Conservation (phyloP, 495 filamentous ascomycete species). For the Talaromyces thailandensis region DNA sequence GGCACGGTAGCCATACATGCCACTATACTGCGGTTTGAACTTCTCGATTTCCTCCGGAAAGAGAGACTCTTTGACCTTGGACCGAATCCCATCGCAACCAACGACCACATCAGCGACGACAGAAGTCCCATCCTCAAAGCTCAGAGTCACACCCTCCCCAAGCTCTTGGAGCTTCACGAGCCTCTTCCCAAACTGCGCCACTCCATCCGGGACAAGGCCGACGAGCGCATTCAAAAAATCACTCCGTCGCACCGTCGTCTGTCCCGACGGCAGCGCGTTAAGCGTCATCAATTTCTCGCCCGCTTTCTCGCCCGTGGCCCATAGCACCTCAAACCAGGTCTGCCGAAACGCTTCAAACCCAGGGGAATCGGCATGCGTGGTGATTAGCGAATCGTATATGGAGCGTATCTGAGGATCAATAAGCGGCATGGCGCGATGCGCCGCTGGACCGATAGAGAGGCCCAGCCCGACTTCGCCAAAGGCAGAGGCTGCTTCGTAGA, state of each 20-base stretch:
- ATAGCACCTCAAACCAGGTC: not conserved
- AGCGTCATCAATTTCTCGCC: not conserved
- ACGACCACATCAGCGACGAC: not conserved
- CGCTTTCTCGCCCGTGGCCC: not conserved
- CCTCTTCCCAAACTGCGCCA: not conserved
- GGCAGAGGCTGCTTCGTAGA: constrained; percentile 46
- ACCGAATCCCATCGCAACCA: not conserved
- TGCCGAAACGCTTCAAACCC: not conserved
- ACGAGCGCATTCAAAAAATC: not conserved
- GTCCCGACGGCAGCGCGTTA: not conserved
- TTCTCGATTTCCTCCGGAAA: not conserved
- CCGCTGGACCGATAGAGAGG: constrained; percentile 50
- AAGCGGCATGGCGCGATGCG: constrained; percentile 42
- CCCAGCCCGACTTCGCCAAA: constrained; percentile 53
- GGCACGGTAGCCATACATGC: constrained; percentile 48
- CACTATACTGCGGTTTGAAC: constrained; percentile 32
- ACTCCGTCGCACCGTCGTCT: not conserved
- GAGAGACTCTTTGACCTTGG: not conserved
- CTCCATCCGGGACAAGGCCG: not conserved
- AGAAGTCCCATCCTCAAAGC: not conserved
- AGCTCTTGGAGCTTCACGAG: not conserved
- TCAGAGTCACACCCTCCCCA: not conserved
- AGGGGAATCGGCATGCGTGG: constrained; percentile 7
- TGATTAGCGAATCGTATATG: constrained; percentile 25
- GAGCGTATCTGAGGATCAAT: constrained; percentile 33